A percentile compares a stretch with the other conserved stretches of the same genome.
Evolutionary conservation across 1,139 yeast species (phyloP).

Genomic region (Sugiyamaella paludigena): DNA sequence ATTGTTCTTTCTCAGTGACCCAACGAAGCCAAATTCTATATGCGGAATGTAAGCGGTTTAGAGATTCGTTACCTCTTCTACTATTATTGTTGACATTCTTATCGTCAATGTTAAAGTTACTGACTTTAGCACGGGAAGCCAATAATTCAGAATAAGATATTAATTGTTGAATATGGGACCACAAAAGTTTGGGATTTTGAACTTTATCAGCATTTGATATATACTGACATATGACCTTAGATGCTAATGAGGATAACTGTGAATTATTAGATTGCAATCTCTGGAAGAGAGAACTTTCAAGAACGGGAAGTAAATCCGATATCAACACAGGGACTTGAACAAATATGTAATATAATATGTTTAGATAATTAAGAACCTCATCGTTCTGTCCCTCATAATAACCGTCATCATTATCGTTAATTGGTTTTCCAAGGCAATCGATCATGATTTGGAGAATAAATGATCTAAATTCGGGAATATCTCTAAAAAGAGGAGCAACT

Average conservation of each 20-base stretch:
- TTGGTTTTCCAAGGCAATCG: not conserved
- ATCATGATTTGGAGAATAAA: not conserved
- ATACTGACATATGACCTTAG: slow-evolving; percentile 2
- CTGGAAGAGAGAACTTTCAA: not conserved
- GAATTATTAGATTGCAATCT: not conserved
- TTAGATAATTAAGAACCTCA: not conserved
- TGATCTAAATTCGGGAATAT: not conserved
- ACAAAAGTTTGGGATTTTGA: not conserved
- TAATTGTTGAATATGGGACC: slow-evolving; percentile 2
- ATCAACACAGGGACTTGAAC: not conserved
- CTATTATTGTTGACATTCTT: slow-evolving; percentile 6
- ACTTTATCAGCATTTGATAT: not conserved
- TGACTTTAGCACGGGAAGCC: no score
- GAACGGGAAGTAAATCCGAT: not conserved
- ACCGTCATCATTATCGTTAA: not conserved
- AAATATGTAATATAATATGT: slow-evolving; percentile 4
- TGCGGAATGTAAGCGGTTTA: slow-evolving; percentile 4
- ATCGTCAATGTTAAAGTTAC: not conserved
- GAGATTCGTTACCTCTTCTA: slow-evolving; percentile 14
- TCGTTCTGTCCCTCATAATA: not conserved
- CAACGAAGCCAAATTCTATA: slow-evolving; percentile 32
- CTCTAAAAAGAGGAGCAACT: slow-evolving; percentile 1
- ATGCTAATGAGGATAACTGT: slow-evolving; percentile 1
- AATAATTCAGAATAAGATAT: not conserved
- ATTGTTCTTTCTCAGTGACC: slow-evolving; percentile 12